Evolutionary conservation across 192 early-diverging fungal genomes (phyloP).

Genomic region (Backusella psychrophila): DNA sequence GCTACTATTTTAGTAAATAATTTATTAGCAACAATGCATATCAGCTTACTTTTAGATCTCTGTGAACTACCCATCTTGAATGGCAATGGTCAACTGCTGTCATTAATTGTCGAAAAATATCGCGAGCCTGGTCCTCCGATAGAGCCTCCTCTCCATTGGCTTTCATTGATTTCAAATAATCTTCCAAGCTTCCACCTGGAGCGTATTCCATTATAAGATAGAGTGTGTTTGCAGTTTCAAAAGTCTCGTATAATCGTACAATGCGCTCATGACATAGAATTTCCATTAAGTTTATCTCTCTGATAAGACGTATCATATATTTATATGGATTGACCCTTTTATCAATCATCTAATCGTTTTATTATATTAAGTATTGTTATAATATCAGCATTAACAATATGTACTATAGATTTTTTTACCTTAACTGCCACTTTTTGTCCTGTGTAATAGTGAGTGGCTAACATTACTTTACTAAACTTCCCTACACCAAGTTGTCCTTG

Average conservation of each 20-base stretch:
- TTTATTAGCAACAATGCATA: not conserved
- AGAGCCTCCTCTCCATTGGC: constrained; percentile 47
- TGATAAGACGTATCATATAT: constrained; percentile 61
- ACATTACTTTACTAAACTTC: constrained; percentile 78
- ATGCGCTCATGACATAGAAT: constrained; percentile 88
- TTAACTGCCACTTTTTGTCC: constrained; percentile 34
- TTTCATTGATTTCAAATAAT: constrained; percentile 64
- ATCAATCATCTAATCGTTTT: constrained; percentile 40
- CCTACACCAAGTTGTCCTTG: constrained; percentile 73
- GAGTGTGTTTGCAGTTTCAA: constrained; percentile 75
- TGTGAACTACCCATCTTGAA: constrained; percentile 63
- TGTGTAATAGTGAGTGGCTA: constrained; percentile 60
- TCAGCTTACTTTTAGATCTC: constrained; percentile 82
- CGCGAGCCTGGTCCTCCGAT: constrained; percentile 79
- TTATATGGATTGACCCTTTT: constrained; percentile 45
- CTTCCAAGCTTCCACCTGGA: constrained; percentile 80
- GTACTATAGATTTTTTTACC: constrained; percentile 5
- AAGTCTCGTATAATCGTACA: constrained; percentile 80
- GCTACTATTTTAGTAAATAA: not conserved
- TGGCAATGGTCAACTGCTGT: constrained; percentile 75
- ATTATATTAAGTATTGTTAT: not conserved
- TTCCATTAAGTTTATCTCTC: constrained; percentile 79
- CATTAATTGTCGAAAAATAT: constrained; percentile 80
- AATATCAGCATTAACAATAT: not conserved
- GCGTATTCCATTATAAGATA: constrained; percentile 89